Conservation (phyloP, 768 basidiomycete genomes). For the Sporobolomyces pararoseus region DNA sequence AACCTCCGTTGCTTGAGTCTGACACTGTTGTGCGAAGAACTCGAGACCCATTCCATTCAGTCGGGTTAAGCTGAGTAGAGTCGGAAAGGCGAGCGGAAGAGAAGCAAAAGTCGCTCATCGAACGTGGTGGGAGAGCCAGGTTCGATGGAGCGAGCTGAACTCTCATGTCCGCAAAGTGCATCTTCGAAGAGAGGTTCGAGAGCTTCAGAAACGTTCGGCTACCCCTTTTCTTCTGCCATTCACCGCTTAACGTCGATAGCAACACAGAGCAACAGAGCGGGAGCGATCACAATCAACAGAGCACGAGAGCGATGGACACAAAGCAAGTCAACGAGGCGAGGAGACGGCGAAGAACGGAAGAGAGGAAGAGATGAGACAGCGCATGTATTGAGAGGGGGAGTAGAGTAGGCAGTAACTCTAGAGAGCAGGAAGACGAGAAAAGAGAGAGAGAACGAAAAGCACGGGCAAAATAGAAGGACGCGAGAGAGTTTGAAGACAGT, state of each 20-base stretch:
- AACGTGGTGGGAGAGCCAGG: too few species aligned
- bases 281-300: too few species aligned
- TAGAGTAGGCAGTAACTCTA: too few species aligned
- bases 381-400: too few species aligned
- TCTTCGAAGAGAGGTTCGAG: too few species aligned
- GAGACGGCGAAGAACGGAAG: too few species aligned
- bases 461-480: neutral
- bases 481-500: neutral
- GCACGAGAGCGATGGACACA: too few species aligned
- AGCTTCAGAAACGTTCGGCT: too few species aligned
- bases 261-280: neutral
- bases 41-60: conserved; percentile 15
- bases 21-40: conserved; percentile 8
- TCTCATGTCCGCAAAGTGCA: too few species aligned
- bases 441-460: neutral
- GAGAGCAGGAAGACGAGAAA: neutral
- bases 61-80: neutral
- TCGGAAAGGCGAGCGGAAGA: neutral
- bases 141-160: too few species aligned
- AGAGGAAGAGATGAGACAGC: neutral
- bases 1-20: neutral
- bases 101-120: too few species aligned
- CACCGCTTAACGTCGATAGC: neutral
- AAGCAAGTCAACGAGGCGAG: too few species aligned
- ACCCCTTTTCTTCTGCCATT: neutral